Evolutionary conservation across 2,329 filamentous ascomycete species (phyloP).

Genomic region (Colletotrichum endophyticum): DNA sequence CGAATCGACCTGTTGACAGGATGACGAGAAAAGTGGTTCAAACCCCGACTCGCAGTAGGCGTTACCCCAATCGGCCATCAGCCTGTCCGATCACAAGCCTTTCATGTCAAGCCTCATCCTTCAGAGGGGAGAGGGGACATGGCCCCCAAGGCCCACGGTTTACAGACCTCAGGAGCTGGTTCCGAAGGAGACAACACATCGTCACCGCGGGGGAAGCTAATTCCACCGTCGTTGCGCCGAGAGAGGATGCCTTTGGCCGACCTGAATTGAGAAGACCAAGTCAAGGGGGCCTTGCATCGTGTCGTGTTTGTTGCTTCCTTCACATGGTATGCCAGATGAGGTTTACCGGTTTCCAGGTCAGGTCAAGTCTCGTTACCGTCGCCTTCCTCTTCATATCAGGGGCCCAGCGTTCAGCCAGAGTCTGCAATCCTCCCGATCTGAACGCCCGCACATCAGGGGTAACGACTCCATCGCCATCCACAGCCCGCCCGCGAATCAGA

Average conservation of each 20-base stretch:
- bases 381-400: background rate
- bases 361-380: background rate
- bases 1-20: background rate
- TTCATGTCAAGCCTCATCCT: background rate
- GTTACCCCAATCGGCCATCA: background rate
- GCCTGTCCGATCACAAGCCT: background rate
- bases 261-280: background rate
- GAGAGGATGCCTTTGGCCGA: background rate
- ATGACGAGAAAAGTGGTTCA: constrained; percentile 2
- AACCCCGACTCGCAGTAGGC: background rate
- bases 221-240: background rate
- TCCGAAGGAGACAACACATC: background rate
- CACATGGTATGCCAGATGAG: background rate
- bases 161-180: background rate
- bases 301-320: background rate
- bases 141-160: background rate
- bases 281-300: background rate
- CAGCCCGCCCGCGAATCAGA: background rate
- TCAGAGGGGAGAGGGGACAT: background rate
- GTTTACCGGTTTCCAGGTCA: background rate
- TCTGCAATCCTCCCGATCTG: background rate
- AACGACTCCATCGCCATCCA: background rate
- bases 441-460: background rate
- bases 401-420: background rate
- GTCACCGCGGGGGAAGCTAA: background rate